Percentiles rank a stretch among this genome's conserved stretches.
Conservation (phyloP, 1,284 basidiomycete species). For the Spongispora temasekensis region DNA sequence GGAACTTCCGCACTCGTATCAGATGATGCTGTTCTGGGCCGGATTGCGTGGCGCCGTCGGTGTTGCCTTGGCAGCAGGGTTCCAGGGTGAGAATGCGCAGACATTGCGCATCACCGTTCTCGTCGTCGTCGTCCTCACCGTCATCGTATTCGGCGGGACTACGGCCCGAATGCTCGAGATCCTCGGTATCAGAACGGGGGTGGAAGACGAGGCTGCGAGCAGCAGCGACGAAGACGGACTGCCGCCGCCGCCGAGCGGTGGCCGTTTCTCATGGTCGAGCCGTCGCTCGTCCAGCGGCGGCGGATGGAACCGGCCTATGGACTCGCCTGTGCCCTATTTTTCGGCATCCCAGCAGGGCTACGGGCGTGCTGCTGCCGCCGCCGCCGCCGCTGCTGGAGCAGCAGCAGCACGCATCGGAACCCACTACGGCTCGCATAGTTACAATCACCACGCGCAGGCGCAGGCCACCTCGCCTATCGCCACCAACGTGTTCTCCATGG, state of each 20-base stretch:
- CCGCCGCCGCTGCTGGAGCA: too few species aligned
- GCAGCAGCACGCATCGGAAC: slow-evolving; percentile 48
- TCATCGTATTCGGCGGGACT: slow-evolving; percentile 95
- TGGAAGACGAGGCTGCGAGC: slow-evolving; percentile 87
- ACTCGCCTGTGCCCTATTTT: slow-evolving; percentile 42
- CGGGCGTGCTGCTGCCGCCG: slow-evolving; percentile 32
- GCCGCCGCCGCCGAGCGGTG: slow-evolving; percentile 3
- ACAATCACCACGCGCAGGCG: slow-evolving; percentile 60
- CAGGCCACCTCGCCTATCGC: slow-evolving; percentile 30
- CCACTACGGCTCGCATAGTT: slow-evolving; percentile 51
- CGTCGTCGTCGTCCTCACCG: slow-evolving; percentile 94
- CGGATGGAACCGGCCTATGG: slow-evolving; percentile 46
- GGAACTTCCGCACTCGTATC: slow-evolving; percentile 92
- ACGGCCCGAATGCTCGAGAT: slow-evolving; percentile 97
- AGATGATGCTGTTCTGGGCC: slow-evolving; percentile 99
- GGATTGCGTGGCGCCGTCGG: slow-evolving; percentile 96
- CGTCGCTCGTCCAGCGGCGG: slow-evolving; percentile 30
- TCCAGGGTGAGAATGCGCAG: slow-evolving; percentile 89
- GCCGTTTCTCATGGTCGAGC: slow-evolving; percentile 31
- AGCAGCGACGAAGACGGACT: slow-evolving; percentile 74
- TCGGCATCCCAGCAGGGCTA: slow-evolving; percentile 39
- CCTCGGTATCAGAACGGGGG: slow-evolving; percentile 93
- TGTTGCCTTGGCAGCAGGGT: slow-evolving; percentile 94
- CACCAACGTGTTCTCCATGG: slow-evolving; percentile 51
- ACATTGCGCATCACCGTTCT: slow-evolving; percentile 93